A percentile compares a stretch with the other conserved stretches of the same genome.
phyloP scores from a whole-genome alignment of 1,284 basidiomycete species.

The Mycosarcoma maydis region DNA sequence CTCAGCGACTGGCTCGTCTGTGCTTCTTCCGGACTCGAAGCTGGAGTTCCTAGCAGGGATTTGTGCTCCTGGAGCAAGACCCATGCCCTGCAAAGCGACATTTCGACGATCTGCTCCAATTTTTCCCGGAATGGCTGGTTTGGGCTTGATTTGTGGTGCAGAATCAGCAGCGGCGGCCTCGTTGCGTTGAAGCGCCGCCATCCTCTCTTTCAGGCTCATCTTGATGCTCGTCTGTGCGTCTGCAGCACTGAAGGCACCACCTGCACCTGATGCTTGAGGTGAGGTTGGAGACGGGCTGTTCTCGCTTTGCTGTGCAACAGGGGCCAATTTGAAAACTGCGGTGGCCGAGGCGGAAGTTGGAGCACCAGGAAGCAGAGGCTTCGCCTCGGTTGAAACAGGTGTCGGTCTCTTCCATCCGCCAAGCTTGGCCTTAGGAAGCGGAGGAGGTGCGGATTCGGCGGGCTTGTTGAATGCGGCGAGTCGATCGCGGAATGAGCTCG shows the following conservation, averaged over 20 bases:
- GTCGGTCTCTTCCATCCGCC: constrained; percentile 63
- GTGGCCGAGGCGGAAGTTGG: constrained; percentile 21
- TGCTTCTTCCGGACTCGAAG: constrained; percentile 4
- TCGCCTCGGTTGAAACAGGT: constrained; percentile 39
- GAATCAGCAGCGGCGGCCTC: constrained; percentile 36
- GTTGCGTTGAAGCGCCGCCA: constrained; percentile 64
- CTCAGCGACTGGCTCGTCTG: constrained; percentile 3
- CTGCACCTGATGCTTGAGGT: constrained; percentile 12
- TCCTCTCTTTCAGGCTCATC: constrained; percentile 65
- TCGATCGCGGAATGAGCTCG: constrained; percentile 61
- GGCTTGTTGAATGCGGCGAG: constrained; percentile 66
- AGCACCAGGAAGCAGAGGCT: constrained; percentile 55
- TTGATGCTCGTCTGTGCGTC: constrained; percentile 65
- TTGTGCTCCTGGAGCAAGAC: constrained; percentile 31
- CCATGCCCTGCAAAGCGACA: constrained; percentile 50
- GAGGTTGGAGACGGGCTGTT: constrained; percentile 13
- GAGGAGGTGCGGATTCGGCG: constrained; percentile 51
- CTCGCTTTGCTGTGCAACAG: constrained; percentile 3
- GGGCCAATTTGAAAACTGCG: constrained; percentile 9
- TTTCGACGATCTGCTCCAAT: constrained; percentile 42
- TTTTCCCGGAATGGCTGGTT: constrained; percentile 41
- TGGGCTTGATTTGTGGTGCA: constrained; percentile 38
- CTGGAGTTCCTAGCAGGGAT: constrained; percentile 21
- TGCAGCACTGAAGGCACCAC: constrained; percentile 54
- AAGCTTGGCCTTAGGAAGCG: constrained; percentile 57